Evolutionary conservation across 2,329 filamentous ascomycete species (phyloP).

Genomic region (Cladosporium sp.): DNA sequence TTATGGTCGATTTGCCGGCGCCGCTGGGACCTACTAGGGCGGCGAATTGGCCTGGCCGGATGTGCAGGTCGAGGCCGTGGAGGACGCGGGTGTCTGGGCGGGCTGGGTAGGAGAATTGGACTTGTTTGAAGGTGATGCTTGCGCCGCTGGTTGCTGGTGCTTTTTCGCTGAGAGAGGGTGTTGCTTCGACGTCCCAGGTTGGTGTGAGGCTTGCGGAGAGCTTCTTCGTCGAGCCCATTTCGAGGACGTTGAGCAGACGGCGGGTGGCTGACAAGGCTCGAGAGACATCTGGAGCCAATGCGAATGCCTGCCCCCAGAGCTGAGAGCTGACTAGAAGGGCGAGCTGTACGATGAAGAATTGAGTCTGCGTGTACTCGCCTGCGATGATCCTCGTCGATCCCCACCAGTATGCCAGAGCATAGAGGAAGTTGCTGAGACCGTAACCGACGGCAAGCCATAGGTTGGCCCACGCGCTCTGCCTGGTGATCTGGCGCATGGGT

Average conservation of each 20-base stretch:
- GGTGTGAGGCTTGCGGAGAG: constrained; percentile 3
- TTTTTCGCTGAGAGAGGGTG: neutral
- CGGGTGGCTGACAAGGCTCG: constrained; percentile 63
- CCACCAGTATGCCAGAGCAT: constrained; percentile 78
- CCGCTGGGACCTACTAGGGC: constrained; percentile 46
- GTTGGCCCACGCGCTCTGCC: constrained; percentile 47
- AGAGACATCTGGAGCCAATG: constrained; percentile 72
- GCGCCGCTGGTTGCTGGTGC: neutral
- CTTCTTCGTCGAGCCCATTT: constrained; percentile 33
- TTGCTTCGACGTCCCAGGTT: neutral
- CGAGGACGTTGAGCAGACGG: constrained; percentile 52
- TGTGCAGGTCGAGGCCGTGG: constrained; percentile 34
- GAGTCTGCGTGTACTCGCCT: constrained; percentile 65
- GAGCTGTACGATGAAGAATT: constrained; percentile 73
- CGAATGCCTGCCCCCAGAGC: constrained; percentile 73
- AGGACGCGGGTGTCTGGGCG: constrained; percentile 61
- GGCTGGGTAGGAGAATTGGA: constrained; percentile 67
- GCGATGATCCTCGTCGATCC: constrained; percentile 68
- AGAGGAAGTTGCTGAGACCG: constrained; percentile 65
- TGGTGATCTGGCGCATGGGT: constrained; percentile 15
- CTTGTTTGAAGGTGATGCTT: constrained; percentile 50
- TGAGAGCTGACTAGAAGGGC: constrained; percentile 72
- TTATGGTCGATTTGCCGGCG: constrained; percentile 43
- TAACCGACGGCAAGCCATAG: constrained; percentile 63
- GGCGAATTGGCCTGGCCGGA: constrained; percentile 42